phyloP scores from a whole-genome alignment of 2,329 filamentous ascomycete genomes.

The Fusarium odoratissimum region DNA sequence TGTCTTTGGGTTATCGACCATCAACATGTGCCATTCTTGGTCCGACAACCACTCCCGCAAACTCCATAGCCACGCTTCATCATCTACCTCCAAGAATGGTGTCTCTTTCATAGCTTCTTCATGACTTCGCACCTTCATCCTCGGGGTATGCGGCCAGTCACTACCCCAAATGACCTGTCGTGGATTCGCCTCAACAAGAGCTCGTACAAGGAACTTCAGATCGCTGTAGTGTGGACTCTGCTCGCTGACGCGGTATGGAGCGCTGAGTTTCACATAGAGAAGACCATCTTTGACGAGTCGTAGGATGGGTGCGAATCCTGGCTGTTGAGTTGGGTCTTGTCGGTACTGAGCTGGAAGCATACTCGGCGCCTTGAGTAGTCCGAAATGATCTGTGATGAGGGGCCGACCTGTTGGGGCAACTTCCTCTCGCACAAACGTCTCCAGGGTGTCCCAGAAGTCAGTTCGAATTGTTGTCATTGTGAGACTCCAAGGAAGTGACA shows the following conservation, averaged over 20 bases:
- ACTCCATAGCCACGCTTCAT: slow-evolving; percentile 40
- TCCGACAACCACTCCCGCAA: slow-evolving; percentile 41
- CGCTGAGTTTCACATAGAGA: slow-evolving; percentile 53
- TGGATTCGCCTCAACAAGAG: slow-evolving; percentile 49
- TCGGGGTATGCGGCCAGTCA: slow-evolving; percentile 54
- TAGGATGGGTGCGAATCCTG: slow-evolving; percentile 33
- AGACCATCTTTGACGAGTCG: slow-evolving; percentile 47
- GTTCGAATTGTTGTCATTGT: slow-evolving; percentile 32
- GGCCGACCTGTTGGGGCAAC: slow-evolving; percentile 5
- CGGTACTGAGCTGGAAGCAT: slow-evolving; percentile 44
- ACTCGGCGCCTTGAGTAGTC: slow-evolving; percentile 49
- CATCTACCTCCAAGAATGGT: slow-evolving; percentile 39
- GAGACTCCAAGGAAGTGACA: slow-evolving; percentile 27
- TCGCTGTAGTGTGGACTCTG: slow-evolving; percentile 48
- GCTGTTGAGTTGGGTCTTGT: slow-evolving; percentile 44
- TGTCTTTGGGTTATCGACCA: slow-evolving; percentile 26
- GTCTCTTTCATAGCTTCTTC: slow-evolving; percentile 51
- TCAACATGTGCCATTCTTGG: slow-evolving; percentile 39
- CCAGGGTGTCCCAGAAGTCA: slow-evolving; percentile 20
- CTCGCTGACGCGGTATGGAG: slow-evolving; percentile 51
- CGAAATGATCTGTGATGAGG: slow-evolving; percentile 53
- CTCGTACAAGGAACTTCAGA: slow-evolving; percentile 46
- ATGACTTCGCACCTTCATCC: slow-evolving; percentile 50
- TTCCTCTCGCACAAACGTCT: background rate
- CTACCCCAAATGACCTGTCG: slow-evolving; percentile 52